Conservation (phyloP, 2,329 filamentous ascomycete species). For the Gremmenia infestans region DNA sequence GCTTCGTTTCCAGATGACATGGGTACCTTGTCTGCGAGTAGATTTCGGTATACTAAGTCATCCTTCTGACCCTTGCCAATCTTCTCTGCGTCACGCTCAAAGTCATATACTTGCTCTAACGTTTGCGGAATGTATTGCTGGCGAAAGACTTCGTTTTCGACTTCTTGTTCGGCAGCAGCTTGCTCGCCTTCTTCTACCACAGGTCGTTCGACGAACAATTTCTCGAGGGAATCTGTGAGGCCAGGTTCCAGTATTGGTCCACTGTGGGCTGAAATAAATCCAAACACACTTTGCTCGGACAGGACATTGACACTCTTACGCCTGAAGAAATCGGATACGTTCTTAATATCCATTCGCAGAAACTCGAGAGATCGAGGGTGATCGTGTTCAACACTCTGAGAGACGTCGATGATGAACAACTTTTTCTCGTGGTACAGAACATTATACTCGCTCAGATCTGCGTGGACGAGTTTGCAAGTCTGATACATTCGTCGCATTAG, state of each 20-base stretch:
- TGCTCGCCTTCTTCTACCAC: slow-evolving; percentile 51
- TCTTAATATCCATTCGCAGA: slow-evolving; percentile 97
- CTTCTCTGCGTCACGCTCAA: slow-evolving; percentile 82
- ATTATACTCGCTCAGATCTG: slow-evolving; percentile 97
- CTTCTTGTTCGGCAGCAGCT: slow-evolving; percentile 54
- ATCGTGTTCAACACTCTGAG: slow-evolving; percentile 94
- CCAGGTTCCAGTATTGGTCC: slow-evolving; percentile 56
- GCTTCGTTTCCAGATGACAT: slow-evolving; percentile 37
- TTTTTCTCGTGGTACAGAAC: slow-evolving; percentile 79
- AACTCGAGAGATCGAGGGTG: slow-evolving; percentile 92
- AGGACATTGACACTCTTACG: slow-evolving; percentile 79
- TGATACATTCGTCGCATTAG: slow-evolving; percentile 95
- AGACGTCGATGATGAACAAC: slow-evolving; percentile 95
- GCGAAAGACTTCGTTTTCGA: slow-evolving; percentile 88
- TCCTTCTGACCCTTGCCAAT: slow-evolving; percentile 68
- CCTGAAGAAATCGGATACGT: slow-evolving; percentile 87
- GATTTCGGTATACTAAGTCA: slow-evolving; percentile 77
- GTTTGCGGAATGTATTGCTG: slow-evolving; percentile 97
- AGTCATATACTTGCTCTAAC: slow-evolving; percentile 91
- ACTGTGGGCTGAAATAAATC: slow-evolving; percentile 67
- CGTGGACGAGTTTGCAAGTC: slow-evolving; percentile 85
- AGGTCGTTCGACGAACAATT: slow-evolving; percentile 56
- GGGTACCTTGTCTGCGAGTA: slow-evolving; percentile 66
- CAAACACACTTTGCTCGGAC: slow-evolving; percentile 73
- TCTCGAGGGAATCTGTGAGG: slow-evolving; percentile 59